Evolutionary conservation across 192 early-diverging fungal species (phyloP).

Genomic region (Radiomyces spectabilis): DNA sequence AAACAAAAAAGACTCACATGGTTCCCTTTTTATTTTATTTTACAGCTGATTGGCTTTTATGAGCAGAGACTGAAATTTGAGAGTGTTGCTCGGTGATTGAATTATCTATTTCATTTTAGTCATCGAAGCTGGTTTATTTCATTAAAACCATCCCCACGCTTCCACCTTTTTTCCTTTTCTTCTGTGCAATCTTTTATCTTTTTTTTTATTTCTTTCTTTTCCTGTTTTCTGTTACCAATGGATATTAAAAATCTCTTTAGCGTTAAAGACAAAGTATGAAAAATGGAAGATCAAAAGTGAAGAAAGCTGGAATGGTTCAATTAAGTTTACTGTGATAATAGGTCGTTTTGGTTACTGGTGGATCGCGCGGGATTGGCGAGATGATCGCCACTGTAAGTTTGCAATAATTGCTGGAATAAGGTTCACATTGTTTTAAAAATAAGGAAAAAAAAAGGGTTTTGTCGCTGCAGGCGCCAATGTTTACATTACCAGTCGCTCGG

Average conservation of each 20-base stretch:
- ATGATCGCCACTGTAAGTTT: slow-evolving; percentile 41
- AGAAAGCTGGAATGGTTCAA: no score
- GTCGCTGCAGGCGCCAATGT: slow-evolving; percentile 86
- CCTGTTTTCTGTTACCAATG: background rate
- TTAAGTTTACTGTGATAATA: no score
- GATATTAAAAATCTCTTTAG: slow-evolving; percentile 2
- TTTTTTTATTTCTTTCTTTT: background rate
- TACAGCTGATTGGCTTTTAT: background rate
- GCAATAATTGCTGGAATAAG: background rate
- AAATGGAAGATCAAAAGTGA: no score
- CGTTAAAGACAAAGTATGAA: slow-evolving; percentile 3
- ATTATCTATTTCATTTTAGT: no score
- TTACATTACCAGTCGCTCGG: slow-evolving; percentile 85
- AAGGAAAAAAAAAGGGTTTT: slow-evolving; percentile 64
- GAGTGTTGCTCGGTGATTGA: no score
- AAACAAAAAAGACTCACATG: no score
- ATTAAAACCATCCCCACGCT: background rate
- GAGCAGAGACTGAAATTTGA: background rate
- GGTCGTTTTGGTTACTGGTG: slow-evolving; percentile 77
- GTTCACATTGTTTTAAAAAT: background rate
- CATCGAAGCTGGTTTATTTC: no score
- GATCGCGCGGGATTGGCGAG: slow-evolving; percentile 51
- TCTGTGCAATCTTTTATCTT: background rate
- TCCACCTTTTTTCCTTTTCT: background rate
- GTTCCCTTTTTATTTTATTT: background rate